These are phyloP conservation scores for Cyberlindnera maritima DNA, from an alignment of 805 yeast species.

Conservation along the genomic window DNA sequence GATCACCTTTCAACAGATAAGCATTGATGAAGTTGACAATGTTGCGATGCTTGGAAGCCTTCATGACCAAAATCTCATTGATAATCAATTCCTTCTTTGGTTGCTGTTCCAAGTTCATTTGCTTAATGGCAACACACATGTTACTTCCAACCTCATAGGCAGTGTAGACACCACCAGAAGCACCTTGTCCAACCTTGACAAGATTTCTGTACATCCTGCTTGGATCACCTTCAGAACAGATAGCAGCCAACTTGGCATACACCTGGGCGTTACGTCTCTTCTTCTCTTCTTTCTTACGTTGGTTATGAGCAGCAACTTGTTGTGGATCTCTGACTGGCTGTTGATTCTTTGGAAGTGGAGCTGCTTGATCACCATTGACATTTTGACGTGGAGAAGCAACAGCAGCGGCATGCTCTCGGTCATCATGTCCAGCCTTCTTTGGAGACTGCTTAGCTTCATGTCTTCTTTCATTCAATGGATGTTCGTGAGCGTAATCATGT, in stretches of 20 bases:
- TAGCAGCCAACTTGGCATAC: slow-evolving; percentile 64
- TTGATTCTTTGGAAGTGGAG: slow-evolving; percentile 35
- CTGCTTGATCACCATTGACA: slow-evolving; percentile 14
- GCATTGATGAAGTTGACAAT: slow-evolving; percentile 94
- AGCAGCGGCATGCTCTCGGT: background rate
- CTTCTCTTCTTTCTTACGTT: slow-evolving; percentile 76
- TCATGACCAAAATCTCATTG: slow-evolving; percentile 95
- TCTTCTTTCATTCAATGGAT: slow-evolving; percentile 19
- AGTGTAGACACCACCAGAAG: slow-evolving; percentile 94
- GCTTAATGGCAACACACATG: slow-evolving; percentile 85
- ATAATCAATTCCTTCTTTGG: slow-evolving; percentile 94
- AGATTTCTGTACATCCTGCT: slow-evolving; percentile 62
- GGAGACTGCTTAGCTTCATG: slow-evolving; percentile 6
- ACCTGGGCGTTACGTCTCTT: slow-evolving; percentile 70
- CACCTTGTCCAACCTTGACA: slow-evolving; percentile 94
- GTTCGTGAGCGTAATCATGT: slow-evolving; percentile 14
- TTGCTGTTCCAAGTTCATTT: slow-evolving; percentile 91
- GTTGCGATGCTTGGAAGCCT: slow-evolving; percentile 82
- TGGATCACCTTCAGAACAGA: slow-evolving; percentile 88
- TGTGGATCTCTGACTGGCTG: slow-evolving; percentile 46
- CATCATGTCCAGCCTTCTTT: background rate
- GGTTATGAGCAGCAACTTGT: slow-evolving; percentile 54
- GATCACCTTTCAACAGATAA: slow-evolving; percentile 67
- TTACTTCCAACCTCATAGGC: slow-evolving; percentile 63
- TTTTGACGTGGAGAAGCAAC: slow-evolving; percentile 2